Percentiles rank a stretch among this genome's conserved stretches.
Evolutionary conservation across 495 filamentous ascomycete genomes (phyloP).

Genomic region (Stereocaulon alpinum): DNA sequence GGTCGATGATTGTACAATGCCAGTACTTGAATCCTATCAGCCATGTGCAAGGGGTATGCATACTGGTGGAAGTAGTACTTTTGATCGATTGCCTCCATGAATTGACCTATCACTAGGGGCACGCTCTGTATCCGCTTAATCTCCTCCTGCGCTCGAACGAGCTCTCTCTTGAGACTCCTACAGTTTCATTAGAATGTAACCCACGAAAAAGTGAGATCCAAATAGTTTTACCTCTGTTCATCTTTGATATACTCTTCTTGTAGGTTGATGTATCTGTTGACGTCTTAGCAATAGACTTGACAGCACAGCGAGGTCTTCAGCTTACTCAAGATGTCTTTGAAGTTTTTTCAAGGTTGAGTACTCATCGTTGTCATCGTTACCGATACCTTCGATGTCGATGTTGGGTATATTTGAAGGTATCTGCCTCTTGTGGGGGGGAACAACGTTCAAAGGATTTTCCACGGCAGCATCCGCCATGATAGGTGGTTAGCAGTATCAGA

Average conservation of each 20-base stretch:
- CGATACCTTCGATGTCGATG: constrained; percentile 77
- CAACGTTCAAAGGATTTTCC: constrained; percentile 63
- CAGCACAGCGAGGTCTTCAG: neutral
- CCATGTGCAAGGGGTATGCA: neutral
- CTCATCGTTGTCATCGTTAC: constrained; percentile 77
- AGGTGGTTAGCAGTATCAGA: neutral
- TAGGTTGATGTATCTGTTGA: constrained; percentile 78
- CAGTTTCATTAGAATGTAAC: neutral
- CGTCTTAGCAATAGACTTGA: constrained; percentile 26
- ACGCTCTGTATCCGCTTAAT: constrained; percentile 99
- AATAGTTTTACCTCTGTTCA: constrained; percentile 68
- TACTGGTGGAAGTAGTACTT: constrained; percentile 51
- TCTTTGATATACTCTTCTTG: constrained; percentile 99
- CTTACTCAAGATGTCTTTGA: constrained; percentile 87
- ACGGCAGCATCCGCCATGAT: constrained; percentile 77
- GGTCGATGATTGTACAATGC: constrained; percentile 95
- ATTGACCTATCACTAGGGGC: constrained; percentile 94
- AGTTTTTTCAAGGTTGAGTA: constrained; percentile 92
- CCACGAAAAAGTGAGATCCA: neutral
- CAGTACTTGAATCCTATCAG: constrained; percentile 55
- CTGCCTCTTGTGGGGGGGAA: constrained; percentile 67
- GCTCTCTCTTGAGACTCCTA: constrained; percentile 92
- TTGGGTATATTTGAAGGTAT: constrained; percentile 74
- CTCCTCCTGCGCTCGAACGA: constrained; percentile 95
- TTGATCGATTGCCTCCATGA: constrained; percentile 99